phyloP scores from a whole-genome alignment of 192 early-diverging fungal species.

The Coemansia sp. region DNA sequence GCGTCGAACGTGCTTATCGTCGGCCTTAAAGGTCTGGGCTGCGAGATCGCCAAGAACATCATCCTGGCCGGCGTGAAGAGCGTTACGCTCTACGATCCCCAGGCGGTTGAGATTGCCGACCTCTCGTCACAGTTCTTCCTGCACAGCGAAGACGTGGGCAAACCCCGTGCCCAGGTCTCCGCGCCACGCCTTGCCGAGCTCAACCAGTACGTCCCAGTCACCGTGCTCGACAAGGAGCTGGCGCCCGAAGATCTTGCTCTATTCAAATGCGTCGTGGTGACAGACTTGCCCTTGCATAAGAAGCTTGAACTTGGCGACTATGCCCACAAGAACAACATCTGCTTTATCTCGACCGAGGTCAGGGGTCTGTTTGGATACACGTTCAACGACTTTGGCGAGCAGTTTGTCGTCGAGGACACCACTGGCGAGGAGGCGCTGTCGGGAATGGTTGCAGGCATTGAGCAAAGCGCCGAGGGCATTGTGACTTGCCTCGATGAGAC shows the following conservation, averaged over 20 bases:
- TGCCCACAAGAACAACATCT: conserved; percentile 68
- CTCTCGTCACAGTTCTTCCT: conserved; percentile 93
- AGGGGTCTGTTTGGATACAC: conserved; percentile 90
- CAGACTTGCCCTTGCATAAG: conserved; percentile 73
- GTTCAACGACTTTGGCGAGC: conserved; percentile 96
- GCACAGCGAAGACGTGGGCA: conserved; percentile 78
- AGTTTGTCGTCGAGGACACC: conserved; percentile 81
- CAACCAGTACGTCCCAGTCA: conserved; percentile 96
- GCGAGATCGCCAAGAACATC: conserved; percentile 99
- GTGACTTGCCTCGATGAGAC: conserved; percentile 96
- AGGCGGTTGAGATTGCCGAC: conserved; percentile 73
- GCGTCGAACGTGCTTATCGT: conserved; percentile 94
- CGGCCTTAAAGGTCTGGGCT: conserved; percentile 94
- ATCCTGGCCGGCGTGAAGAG: conserved; percentile 99
- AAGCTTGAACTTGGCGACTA: conserved; percentile 86
- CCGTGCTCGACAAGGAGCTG: conserved; percentile 77
- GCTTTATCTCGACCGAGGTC: conserved; percentile 88
- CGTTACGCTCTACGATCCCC: conserved; percentile 91
- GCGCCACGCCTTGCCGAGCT: conserved; percentile 87
- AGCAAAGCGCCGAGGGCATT: conserved; percentile 74
- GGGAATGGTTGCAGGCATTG: conserved; percentile 90
- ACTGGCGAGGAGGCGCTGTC: conserved; percentile 91
- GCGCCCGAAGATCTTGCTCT: conserved; percentile 64
- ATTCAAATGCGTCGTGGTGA: conserved; percentile 83
- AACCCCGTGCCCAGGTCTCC: conserved; percentile 76